Conservation (phyloP, 2,329 filamentous ascomycete species). For the Ceratocystis variospora region DNA sequence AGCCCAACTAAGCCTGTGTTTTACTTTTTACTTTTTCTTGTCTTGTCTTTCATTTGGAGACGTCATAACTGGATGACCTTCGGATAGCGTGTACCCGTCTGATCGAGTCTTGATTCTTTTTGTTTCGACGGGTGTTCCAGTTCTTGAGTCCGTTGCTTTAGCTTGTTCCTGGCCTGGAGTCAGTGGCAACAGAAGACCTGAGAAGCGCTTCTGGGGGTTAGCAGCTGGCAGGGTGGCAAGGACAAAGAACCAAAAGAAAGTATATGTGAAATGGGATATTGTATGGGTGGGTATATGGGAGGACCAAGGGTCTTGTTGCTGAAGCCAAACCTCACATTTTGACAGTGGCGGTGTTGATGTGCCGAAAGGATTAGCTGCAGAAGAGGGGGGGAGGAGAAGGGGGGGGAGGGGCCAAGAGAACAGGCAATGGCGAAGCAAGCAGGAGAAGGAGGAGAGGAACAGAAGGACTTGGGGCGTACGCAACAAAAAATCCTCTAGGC, state of each 20-base stretch:
- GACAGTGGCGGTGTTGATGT: conserved; percentile 4
- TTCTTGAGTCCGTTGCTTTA: neutral
- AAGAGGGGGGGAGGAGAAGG: neutral
- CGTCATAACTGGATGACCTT: neutral
- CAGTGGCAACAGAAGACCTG: neutral
- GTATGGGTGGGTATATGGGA: neutral
- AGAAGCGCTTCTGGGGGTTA: too few relatives aligned
- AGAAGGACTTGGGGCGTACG: neutral
- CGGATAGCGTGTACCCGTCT: neutral
- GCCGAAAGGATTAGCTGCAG: conserved; percentile 2
- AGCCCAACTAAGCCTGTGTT: neutral
- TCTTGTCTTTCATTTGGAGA: neutral
- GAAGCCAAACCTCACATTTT: neutral
- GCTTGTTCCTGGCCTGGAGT: neutral
- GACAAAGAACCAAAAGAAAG: neutral
- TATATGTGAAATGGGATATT: neutral
- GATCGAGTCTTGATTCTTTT: neutral
- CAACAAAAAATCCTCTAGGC: neutral
- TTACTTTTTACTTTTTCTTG: neutral
- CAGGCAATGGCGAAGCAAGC: neutral
- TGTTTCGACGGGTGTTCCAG: conserved; percentile 2
- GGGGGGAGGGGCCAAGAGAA: neutral
- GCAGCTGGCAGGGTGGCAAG: neutral
- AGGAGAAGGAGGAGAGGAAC: neutral
- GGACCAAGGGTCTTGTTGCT: neutral